These are phyloP conservation scores for Cladobotryum protrusum DNA, from an alignment of 2,329 filamentous ascomycete species.

Conservation along the genomic window DNA sequence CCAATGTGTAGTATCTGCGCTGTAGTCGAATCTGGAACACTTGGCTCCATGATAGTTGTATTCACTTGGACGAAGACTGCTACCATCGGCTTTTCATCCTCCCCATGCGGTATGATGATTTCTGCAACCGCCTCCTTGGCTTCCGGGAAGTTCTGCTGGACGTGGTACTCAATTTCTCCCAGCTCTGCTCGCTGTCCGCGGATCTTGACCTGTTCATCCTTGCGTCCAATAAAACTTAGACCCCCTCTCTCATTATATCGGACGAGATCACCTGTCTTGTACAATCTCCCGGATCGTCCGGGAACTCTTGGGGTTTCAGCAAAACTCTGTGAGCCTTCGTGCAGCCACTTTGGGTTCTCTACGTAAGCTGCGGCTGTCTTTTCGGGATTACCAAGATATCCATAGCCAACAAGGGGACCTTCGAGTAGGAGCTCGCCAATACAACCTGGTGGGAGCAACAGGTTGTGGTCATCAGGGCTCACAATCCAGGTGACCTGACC, in stretches of 20 bases:
- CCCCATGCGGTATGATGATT: neutral
- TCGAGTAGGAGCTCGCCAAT: too few species aligned
- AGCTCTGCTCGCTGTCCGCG: slow-evolving; percentile 47
- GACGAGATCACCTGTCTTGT: neutral
- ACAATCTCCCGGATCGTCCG: neutral
- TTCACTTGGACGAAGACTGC: neutral
- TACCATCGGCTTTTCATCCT: neutral
- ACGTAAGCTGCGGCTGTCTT: neutral
- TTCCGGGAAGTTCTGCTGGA: neutral
- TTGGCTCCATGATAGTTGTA: neutral
- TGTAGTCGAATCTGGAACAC: slow-evolving; percentile 2
- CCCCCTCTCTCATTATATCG: neutral
- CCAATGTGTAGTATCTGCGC: neutral
- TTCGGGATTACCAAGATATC: neutral
- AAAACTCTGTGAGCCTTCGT: neutral
- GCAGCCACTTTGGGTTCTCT: neutral
- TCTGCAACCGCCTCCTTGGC: neutral
- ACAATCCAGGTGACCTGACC: too few species aligned
- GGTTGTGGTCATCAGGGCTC: too few species aligned
- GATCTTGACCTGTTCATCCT: slow-evolving; percentile 49
- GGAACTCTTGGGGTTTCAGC: slow-evolving; percentile 13
- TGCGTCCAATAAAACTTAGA: slow-evolving; percentile 23
- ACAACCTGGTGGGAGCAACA: too few species aligned
- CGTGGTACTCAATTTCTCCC: slow-evolving; percentile 9
- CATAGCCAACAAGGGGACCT: too few species aligned